Base-by-base conservation (phyloP, 192 early-diverging fungal genomes). In the Podila horticola region DNA sequence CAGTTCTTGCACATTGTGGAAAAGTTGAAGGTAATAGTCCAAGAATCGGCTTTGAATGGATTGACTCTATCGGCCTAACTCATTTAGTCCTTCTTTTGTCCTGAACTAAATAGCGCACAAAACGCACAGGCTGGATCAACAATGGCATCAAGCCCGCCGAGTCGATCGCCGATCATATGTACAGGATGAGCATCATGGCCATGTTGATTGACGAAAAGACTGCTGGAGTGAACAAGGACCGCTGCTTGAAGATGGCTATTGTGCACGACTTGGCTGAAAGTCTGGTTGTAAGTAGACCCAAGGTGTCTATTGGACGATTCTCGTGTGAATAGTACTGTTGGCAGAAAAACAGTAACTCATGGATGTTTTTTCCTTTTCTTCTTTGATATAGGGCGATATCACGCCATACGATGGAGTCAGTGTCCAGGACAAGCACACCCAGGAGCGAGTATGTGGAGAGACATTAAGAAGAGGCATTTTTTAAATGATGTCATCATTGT, bases 151-250 rank as follows among this genome's bases (percentile, higher is more conserved):
- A 81, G 19, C 74, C 83, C 15, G 88, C 95, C 65, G 97, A 98
- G 72, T 95, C 94, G 6, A 96, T 98, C 45, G 87, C 91, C 19
- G 97, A 98, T 84, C 97, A 98, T 82, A 98, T 98, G 97, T 89
- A 97, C 87, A 89, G 96, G 20, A 97, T 98, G 95, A 87, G 90
- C 3, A 89, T 98, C 15, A 93, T 98, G 88, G 93, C 95, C 3
- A 87, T 98, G 86, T 82, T 96, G 11, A 81, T 95, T 59, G 87
- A 94, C 62, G 95, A 98, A 83, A 72, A 85, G 22, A 58, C 79
- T 28, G 68, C 95, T 19, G 85, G 94, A 72, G 84, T 88, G 9
- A 74, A 88, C 19, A 83, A 85, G 84, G 87, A 89, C 59, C 86
- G 88, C 49, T 95, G 94, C 75, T 86, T 96, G 41, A 96, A 96